A percentile compares a stretch with the other conserved stretches of the same genome.
phyloP scores from a whole-genome alignment of 371 early-diverging fungal genomes.

The Quaeritorhiza haematococci region DNA sequence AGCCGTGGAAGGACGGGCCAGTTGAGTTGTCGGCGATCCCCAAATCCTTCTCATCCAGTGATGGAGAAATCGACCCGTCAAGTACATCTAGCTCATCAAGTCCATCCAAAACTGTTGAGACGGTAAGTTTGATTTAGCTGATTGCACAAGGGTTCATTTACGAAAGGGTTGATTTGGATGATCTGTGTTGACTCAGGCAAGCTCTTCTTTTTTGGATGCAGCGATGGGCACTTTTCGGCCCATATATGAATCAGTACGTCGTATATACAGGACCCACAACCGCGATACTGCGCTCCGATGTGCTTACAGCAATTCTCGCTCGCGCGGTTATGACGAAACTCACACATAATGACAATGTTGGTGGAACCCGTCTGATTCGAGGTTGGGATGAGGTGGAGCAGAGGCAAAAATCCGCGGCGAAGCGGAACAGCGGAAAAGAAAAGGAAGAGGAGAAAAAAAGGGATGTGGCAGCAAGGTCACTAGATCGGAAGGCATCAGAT shows the following conservation, averaged over 20 bases:
- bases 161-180: too few relatives aligned
- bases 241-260: constrained; percentile 70
- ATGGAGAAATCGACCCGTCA: too few relatives aligned
- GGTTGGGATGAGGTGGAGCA: constrained; percentile 70
- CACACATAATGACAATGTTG: constrained; percentile 57
- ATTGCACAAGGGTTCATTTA: too few relatives aligned
- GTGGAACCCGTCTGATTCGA: constrained; percentile 66
- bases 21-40: constrained; percentile 15
- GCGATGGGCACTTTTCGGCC: constrained; percentile 69
- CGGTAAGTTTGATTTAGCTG: not conserved
- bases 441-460: constrained; percentile 35
- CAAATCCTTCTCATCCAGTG: constrained; percentile 12
- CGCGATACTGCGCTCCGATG: constrained; percentile 64
- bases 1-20: constrained; percentile 43
- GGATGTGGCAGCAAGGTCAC: constrained; percentile 15
- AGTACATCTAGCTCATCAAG: not conserved
- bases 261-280: constrained; percentile 55
- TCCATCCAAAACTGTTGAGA: constrained; percentile 3
- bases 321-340: constrained; percentile 65
- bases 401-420: constrained; percentile 30
- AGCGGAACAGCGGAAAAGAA: constrained; percentile 29
- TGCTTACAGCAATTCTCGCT: constrained; percentile 59
- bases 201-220: constrained; percentile 33
- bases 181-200: constrained; percentile 11
- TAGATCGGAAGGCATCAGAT: not conserved